Base-by-base conservation (phyloP, 1,284 basidiomycete genomes). In the Malassezia slooffiae region DNA sequence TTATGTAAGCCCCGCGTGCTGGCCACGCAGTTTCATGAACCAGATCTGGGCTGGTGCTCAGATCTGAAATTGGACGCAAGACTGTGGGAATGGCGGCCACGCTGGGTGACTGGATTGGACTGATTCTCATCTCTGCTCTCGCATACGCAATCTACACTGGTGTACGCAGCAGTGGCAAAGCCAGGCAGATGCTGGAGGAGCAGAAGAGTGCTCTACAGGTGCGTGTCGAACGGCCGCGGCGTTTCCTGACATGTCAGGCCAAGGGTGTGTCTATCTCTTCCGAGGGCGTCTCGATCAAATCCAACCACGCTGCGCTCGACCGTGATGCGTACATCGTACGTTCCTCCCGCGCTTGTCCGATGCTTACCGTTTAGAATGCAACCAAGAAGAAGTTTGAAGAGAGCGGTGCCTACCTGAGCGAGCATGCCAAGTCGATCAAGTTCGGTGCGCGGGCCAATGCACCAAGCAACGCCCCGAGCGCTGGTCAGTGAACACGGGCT, bases 281-380 rank as follows among this genome's bases (percentile, higher is more conserved):
- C 13, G 36, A 45, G 30, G 43, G 43, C 26, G 35, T 45, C 9
- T 38, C 43, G 5, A 38, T 45, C n/a, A 29, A 31, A 17, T 38
- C 43, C 17, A 39, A 37, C 15, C 43, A 23, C 15, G 22, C 26
- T 1, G 29, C 30, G 20, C 17, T 45, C 29, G 38, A 39, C 26
- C 43, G 43, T 24, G 28, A 22, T 5, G 17, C 30, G 7, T 45
- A 45, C 24, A 29, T 45, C 16, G 41, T 43, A 26, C 9, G 41
- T 43, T n/a, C n/a, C n/a, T n/a, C n/a, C n/a, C n/a, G n/a, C n/a
- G n/a, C n/a, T n/a, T n/a, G 8, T 23, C n/a, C 16, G 1, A 4
- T 8, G 24, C 34, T 33, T 16, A 37, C 19, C 27, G n/a, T n/a
- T n/a, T 28, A 43, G 41, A 21, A 45, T 13, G 32, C 29, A 1